Evolutionary conservation across 1,284 basidiomycete genomes (phyloP).

Genomic region (Apiotrichum mycotoxinovorans): DNA sequence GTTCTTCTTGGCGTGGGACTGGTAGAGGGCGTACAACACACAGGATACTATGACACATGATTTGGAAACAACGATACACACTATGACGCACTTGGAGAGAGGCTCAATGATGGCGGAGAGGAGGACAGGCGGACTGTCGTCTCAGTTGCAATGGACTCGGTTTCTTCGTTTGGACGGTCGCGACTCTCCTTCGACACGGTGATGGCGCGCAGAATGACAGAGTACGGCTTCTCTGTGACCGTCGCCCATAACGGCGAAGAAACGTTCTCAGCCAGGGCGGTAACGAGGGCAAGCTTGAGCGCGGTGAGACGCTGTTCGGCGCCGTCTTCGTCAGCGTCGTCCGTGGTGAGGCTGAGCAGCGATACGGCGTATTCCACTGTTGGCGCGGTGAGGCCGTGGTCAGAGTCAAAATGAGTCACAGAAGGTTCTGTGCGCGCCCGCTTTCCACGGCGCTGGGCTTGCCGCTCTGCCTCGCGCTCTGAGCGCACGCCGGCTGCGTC

Average conservation of each 20-base stretch:
- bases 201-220: not conserved
- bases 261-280: not conserved
- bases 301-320: not conserved
- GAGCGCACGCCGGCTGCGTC: constrained; percentile 26
- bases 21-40: too few species aligned
- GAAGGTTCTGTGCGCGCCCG: too few species aligned
- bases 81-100: too few species aligned
- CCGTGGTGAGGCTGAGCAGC: not conserved
- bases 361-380: constrained; percentile 7
- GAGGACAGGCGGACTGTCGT: too few species aligned
- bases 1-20: too few species aligned
- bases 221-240: not conserved
- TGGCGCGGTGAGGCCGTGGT: constrained; percentile 2
- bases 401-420: not conserved
- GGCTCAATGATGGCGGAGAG: too few species aligned
- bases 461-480: not conserved
- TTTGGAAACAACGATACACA: too few species aligned
- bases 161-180: too few species aligned
- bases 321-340: not conserved
- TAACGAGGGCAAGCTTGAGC: constrained; percentile 4
- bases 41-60: too few species aligned
- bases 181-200: too few species aligned
- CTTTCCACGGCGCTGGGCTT: not conserved
- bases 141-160: too few species aligned
- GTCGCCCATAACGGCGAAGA: not conserved